Evolutionary conservation across 2,329 filamentous ascomycete genomes (phyloP), one percentile per base, ranked within the genome.

Genomic region (Trichoderma oligosporum): DNA sequence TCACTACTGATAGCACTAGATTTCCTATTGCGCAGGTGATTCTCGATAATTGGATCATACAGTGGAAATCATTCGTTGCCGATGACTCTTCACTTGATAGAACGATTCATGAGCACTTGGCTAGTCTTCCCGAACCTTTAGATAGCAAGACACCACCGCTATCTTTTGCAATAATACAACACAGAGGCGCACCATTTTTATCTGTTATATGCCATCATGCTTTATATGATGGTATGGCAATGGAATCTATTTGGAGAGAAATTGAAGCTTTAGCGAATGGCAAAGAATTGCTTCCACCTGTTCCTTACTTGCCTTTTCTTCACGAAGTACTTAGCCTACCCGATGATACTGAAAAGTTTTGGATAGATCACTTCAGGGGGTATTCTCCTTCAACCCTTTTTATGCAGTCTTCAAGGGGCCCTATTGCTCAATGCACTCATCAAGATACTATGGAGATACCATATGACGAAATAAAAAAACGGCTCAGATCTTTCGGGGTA

Each of bases 171-270:
- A 51, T 77, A 0, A 70, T 83, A 20, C 61, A 63, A 8, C 63
- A 70, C 1, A 64, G 64, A 5, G 67, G 64, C 0, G 66, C 60
- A 0, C 49, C 58, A 0, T 78, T 77, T 41, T 64, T 79, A 1
- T 85, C 75, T 0, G 79, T 79, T 47, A 70, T 77, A 35, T 85
- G 76, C 64, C 91, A 96, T 64, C 92, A 97, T 71, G 89, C 90
- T 2, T 75, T 96, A 0, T 96, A 96, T 64, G 92, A 97, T 71
- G 92, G 88, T 0, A 84, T 87, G 33, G 90, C 91, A 0, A 87
- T 96, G 65, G 75, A 79, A 1, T 76, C 78, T 7, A 75, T 97
- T 0, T 78, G 93, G 22, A 70, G 81, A 0, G 91, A 96, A 65
- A 74, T 95, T 1, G 84, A 94, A 64, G 68, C 75, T 2, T 61